Percentiles rank a stretch among this genome's conserved stretches.
Conservation (phyloP, 129 eudicot species). For the Arctium minus region DNA sequence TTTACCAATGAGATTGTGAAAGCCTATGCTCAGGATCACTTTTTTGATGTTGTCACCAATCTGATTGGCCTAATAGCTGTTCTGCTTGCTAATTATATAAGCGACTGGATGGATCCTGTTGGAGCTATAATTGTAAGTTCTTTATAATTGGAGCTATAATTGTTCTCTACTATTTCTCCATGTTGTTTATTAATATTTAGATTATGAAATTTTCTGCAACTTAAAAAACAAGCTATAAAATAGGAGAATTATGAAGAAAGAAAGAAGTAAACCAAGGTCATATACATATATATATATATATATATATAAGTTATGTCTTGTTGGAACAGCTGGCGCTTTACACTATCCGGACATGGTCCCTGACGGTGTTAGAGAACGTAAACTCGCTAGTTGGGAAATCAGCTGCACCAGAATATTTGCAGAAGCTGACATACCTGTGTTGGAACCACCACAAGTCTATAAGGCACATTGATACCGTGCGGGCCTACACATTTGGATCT, state of each 20-base stretch:
- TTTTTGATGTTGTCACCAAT: conserved; percentile 86
- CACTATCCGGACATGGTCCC: conserved; percentile 87
- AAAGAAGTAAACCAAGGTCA: not conserved
- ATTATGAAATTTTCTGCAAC: too few species aligned
- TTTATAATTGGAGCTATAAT: not conserved
- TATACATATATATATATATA: too few species aligned
- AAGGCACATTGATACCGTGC: conserved; percentile 70
- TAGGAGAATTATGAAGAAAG: not conserved
- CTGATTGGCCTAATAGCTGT: conserved; percentile 73
- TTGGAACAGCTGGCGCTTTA: conserved; percentile 63
- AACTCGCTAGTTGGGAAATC: conserved; percentile 80
- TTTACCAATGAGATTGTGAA: conserved; percentile 87
- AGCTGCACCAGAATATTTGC: conserved; percentile 80
- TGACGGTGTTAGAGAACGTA: conserved; percentile 78
- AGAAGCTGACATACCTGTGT: conserved; percentile 77
- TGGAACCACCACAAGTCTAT: conserved; percentile 93
- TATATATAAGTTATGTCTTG: not conserved
- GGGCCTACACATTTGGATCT: conserved; percentile 85
- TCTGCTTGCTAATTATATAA: conserved; percentile 68
- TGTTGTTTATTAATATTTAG: too few species aligned
- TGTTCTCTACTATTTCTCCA: too few species aligned
- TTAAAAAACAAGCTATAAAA: not conserved
- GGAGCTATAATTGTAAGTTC: conserved; percentile 79
- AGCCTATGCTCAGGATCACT: conserved; percentile 88
- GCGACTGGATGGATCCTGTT: conserved; percentile 84